Percentiles rank a stretch among this genome's conserved stretches.
Evolutionary conservation across 2,329 filamentous ascomycete species (phyloP).

Genomic region (Pestalotiopsis sp.): DNA sequence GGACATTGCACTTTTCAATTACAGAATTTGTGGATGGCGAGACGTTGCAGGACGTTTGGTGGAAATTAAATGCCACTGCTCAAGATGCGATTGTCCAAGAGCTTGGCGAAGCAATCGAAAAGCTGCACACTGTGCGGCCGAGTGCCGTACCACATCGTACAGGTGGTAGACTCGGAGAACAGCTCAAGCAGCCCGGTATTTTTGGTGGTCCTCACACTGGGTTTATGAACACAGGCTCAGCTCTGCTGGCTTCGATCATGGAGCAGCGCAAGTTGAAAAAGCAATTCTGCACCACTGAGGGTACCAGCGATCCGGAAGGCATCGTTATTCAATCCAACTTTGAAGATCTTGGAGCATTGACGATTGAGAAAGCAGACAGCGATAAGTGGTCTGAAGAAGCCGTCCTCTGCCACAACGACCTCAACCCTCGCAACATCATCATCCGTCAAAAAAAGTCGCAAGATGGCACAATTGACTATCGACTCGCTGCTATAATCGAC

Average conservation of each 20-base stretch:
- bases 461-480: slow-evolving; percentile 5
- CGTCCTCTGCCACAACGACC: slow-evolving; percentile 27
- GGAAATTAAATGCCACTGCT: neutral
- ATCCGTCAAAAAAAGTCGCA: neutral
- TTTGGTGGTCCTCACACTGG: neutral
- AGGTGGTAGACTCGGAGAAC: neutral
- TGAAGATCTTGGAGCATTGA: slow-evolving; percentile 19
- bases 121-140: neutral
- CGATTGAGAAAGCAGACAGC: slow-evolving; percentile 22
- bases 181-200: neutral
- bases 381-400: slow-evolving; percentile 24
- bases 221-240: neutral
- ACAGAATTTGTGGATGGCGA: neutral
- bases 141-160: neutral
- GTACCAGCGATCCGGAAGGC: neutral
- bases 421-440: slow-evolving; percentile 23
- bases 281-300: neutral
- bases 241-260: neutral
- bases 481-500: slow-evolving; percentile 23
- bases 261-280: neutral
- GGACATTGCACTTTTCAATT: neutral
- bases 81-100: neutral
- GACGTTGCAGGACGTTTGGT: neutral
- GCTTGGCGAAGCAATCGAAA: neutral
- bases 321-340: neutral